Evolutionary conservation across 179 eudicot species (phyloP).

Genomic region (Nepenthes alata): DNA sequence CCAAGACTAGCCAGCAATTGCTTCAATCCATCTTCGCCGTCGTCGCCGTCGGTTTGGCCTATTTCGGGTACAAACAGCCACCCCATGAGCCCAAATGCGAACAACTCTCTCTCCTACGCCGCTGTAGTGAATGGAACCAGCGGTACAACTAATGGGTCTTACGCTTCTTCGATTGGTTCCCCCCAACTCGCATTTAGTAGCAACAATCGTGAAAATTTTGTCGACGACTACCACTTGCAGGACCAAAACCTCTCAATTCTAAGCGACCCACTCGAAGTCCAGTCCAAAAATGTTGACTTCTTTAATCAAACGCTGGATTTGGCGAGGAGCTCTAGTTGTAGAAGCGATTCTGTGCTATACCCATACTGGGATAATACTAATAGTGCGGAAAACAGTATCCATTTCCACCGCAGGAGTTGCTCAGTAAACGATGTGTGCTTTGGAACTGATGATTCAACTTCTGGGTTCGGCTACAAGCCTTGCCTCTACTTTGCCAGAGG

Average conservation of each 20-base stretch:
- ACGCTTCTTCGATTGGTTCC: constrained; percentile 18
- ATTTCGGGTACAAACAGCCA: constrained; percentile 12
- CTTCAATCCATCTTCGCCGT: constrained; percentile 39
- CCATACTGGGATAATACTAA: constrained; percentile 20
- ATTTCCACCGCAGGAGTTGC: constrained; percentile 45
- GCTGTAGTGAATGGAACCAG: constrained; percentile 39
- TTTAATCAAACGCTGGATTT: constrained; percentile 25
- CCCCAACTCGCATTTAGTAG: constrained; percentile 10
- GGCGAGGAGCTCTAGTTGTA: constrained; percentile 40
- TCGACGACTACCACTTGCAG: constrained; percentile 13
- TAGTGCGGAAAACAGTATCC: constrained; percentile 8
- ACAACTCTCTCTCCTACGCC: constrained; percentile 33
- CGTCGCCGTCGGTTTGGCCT: constrained; percentile 41
- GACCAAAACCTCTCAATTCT: constrained; percentile 22
- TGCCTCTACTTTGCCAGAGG: constrained; percentile 32
- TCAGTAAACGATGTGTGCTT: constrained; percentile 52
- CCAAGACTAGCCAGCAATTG: constrained; percentile 42
- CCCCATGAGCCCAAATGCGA: constrained; percentile 19
- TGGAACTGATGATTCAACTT: constrained; percentile 30
- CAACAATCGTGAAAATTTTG: neutral
- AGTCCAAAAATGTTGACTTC: constrained; percentile 18
- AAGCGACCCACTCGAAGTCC: constrained; percentile 19
- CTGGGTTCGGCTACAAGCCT: constrained; percentile 55
- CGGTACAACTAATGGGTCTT: constrained; percentile 18
- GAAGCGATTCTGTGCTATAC: constrained; percentile 38